phyloP scores from a whole-genome alignment of 2,329 filamentous ascomycete species.

The Tolypocladium tropicale region DNA sequence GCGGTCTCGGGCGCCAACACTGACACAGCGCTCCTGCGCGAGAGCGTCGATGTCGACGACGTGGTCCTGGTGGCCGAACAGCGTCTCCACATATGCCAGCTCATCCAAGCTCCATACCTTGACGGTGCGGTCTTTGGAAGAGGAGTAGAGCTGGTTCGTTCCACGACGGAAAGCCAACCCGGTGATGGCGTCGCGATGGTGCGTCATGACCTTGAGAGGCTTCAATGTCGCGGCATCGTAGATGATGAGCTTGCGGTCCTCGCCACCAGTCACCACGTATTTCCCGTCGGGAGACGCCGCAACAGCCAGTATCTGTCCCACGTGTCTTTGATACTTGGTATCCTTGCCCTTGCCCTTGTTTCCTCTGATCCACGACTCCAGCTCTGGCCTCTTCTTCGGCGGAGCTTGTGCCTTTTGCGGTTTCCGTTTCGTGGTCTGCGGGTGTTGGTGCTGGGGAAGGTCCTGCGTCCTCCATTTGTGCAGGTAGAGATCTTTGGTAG shows the following conservation, averaged over 20 bases:
- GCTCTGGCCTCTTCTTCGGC: constrained; percentile 51
- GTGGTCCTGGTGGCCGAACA: constrained; percentile 92
- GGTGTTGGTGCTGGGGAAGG: constrained; percentile 48
- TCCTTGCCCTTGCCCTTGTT: constrained; percentile 50
- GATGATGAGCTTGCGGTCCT: constrained; percentile 74
- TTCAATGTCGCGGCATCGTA: constrained; percentile 75
- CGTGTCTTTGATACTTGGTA: constrained; percentile 64
- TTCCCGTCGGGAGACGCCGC: constrained; percentile 84
- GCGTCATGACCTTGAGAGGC: constrained; percentile 74
- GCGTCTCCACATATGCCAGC: constrained; percentile 85
- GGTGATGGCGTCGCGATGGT: constrained; percentile 82
- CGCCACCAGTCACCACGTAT: constrained; percentile 82
- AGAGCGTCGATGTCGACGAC: constrained; percentile 77
- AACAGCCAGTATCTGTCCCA: constrained; percentile 68
- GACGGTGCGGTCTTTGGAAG: constrained; percentile 82
- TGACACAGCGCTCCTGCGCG: constrained; percentile 79
- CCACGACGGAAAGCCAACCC: constrained; percentile 76
- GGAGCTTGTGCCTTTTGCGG: constrained; percentile 47
- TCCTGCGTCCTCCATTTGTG: constrained; percentile 84
- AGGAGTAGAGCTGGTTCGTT: constrained; percentile 86
- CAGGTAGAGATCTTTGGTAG: constrained; percentile 73
- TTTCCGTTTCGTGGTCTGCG: constrained; percentile 47
- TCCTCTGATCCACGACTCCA: constrained; percentile 53
- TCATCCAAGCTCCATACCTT: constrained; percentile 93
- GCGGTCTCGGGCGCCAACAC: constrained; percentile 81